Evolutionary conservation across 176 grass and related monocot species (phyloP).

Genomic region (Oryza coarctata): DNA sequence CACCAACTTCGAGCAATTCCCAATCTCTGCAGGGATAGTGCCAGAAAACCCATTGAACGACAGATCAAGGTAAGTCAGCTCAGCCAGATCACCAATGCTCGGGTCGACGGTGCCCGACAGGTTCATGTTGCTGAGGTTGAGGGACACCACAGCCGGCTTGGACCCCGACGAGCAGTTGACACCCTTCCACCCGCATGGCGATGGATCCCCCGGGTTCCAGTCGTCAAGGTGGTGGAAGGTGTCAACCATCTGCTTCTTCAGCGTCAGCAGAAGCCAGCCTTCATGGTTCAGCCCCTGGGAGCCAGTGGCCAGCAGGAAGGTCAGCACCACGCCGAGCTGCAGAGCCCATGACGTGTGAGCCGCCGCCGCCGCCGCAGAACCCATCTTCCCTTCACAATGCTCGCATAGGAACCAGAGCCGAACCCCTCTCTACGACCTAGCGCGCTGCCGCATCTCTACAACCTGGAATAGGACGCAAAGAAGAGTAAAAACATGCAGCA

Average conservation of each 20-base stretch:
- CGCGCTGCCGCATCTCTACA: constrained; percentile 27
- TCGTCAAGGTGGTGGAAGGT: constrained; percentile 56
- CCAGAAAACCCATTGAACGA: constrained; percentile 82
- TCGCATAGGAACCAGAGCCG: not conserved
- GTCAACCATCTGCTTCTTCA: constrained; percentile 74
- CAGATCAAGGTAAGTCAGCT: constrained; percentile 63
- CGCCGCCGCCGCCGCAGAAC: not conserved
- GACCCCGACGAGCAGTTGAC: constrained; percentile 60
- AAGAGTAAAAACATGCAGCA: constrained; percentile 22
- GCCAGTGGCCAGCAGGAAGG: constrained; percentile 47
- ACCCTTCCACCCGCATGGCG: constrained; percentile 78
- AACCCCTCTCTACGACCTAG: constrained; percentile 12
- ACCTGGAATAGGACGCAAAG: constrained; percentile 28
- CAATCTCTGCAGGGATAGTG: constrained; percentile 61
- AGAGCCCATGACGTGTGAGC: constrained; percentile 16
- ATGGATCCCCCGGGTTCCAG: constrained; percentile 54
- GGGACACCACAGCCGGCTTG: constrained; percentile 40
- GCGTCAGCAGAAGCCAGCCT: constrained; percentile 62
- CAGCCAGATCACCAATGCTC: constrained; percentile 58
- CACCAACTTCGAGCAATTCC: constrained; percentile 61
- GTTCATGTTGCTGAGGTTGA: constrained; percentile 72
- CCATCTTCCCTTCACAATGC: constrained; percentile 28
- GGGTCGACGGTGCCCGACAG: constrained; percentile 68
- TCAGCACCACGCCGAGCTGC: constrained; percentile 44
- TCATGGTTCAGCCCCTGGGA: constrained; percentile 61